A percentile compares a stretch with the other conserved stretches of the same genome.
phyloP scores from a whole-genome alignment of 331 rosid species.

The Malus hybrid region DNA sequence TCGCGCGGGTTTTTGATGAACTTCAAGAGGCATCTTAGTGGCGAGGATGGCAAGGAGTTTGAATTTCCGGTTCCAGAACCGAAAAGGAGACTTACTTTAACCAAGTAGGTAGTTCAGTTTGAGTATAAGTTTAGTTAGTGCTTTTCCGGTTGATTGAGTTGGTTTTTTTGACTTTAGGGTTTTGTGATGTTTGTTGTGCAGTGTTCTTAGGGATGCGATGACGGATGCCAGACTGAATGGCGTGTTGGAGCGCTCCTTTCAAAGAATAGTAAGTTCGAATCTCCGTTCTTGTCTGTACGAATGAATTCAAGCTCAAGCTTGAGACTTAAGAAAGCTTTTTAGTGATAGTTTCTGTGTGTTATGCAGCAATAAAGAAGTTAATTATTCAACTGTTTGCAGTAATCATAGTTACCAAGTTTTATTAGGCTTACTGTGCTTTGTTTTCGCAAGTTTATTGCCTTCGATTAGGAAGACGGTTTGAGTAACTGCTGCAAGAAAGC shows the following conservation, averaged over 20 bases:
- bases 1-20: slow-evolving; percentile 34
- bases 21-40: slow-evolving; percentile 16
- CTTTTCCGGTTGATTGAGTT: not conserved
- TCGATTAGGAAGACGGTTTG: not conserved
- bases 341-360: not conserved
- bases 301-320: not conserved
- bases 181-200: slow-evolving; percentile 32
- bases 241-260: slow-evolving; percentile 34
- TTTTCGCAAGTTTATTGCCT: too few species aligned
- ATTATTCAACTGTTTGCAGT: too few species aligned
- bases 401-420: too few species aligned
- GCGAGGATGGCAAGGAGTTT: slow-evolving; percentile 2
- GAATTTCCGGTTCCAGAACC: slow-evolving; percentile 6
- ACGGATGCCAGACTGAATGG: slow-evolving; percentile 1
- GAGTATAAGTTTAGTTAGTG: not conserved
- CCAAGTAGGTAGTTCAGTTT: slow-evolving; percentile 7
- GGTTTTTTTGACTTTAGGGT: slow-evolving; percentile 1
- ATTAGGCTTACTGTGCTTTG: not conserved
- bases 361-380: not conserved
- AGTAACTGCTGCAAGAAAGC: not conserved
- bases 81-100: slow-evolving; percentile 8
- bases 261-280: slow-evolving; percentile 40
- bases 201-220: slow-evolving; percentile 31
- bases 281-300: not conserved
- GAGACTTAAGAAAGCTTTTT: not conserved